Conservation (phyloP, 805 yeast species). For the Starmerella scarabaei region DNA sequence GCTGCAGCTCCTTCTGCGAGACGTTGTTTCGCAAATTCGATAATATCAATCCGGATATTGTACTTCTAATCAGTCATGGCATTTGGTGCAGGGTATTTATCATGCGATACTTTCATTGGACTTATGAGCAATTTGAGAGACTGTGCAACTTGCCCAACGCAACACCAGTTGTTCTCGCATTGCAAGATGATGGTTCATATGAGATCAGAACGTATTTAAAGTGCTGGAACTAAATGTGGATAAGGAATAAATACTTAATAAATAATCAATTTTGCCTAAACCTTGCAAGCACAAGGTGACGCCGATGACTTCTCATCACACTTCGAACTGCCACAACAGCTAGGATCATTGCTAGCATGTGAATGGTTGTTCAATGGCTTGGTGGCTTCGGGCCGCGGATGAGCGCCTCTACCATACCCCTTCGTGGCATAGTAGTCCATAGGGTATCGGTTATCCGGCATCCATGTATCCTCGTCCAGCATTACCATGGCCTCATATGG, state of each 20-base stretch:
- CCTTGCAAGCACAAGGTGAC: too few relatives aligned
- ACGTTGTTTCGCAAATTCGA: constrained; percentile 71
- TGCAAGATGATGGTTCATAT: constrained; percentile 37
- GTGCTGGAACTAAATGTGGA: constrained; percentile 52
- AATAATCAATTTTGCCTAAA: too few relatives aligned
- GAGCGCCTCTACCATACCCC: constrained; percentile 82
- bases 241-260: too few relatives aligned
- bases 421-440: constrained; percentile 89
- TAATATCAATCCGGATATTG: constrained; percentile 52
- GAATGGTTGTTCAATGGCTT: too few relatives aligned
- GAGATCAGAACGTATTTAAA: constrained; percentile 45
- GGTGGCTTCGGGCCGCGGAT: too few relatives aligned
- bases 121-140: constrained; percentile 76
- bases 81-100: constrained; percentile 86
- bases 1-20: constrained; percentile 83
- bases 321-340: too few relatives aligned
- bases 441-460: constrained; percentile 47
- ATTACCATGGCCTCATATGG: constrained; percentile 95
- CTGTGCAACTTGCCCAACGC: constrained; percentile 78
- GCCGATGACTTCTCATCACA: too few relatives aligned
- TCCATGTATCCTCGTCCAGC: constrained; percentile 47
- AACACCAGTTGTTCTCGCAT: constrained; percentile 66
- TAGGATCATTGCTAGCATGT: too few relatives aligned
- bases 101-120: constrained; percentile 93
- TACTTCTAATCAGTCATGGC: constrained; percentile 83